Evolutionary conservation across 108 stramenopile species (phyloP).

Genomic region (Cyclotella sp.): DNA sequence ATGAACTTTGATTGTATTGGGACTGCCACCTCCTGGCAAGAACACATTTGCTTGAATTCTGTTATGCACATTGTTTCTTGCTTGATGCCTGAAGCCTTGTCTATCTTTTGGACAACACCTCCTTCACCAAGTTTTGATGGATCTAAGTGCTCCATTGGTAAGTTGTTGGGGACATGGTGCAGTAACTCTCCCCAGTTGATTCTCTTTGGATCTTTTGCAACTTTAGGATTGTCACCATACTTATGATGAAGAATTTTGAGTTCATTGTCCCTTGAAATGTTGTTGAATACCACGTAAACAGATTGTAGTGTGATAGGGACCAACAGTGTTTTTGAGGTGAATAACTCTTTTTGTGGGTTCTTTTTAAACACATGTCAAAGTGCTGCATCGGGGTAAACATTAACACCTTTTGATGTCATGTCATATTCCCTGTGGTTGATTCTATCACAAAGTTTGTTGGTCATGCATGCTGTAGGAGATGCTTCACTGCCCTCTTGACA

Average conservation of each 20-base stretch:
- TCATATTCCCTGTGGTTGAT: conserved; percentile 99
- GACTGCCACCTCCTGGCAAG: conserved; percentile 96
- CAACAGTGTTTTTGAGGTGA: conserved; percentile 97
- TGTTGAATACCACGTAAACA: too few species aligned
- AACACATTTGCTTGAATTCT: conserved; percentile 95
- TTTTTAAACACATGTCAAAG: conserved; percentile 78
- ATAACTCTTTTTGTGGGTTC: conserved; percentile 84
- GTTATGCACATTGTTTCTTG: conserved; percentile 97
- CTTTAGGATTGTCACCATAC: conserved; percentile 91
- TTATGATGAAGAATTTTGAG: conserved; percentile 94
- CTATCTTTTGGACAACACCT: conserved; percentile 74
- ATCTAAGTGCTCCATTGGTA: conserved; percentile 85
- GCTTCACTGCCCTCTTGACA: conserved; percentile 85
- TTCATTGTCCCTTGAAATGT: conserved; percentile 79
- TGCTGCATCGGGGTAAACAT: conserved; percentile 95
- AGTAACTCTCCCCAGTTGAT: conserved; percentile 89
- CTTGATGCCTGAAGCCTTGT: conserved; percentile 91
- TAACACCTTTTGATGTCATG: conserved; percentile 95
- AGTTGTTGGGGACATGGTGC: conserved; percentile 77
- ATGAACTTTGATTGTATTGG: conserved; percentile 91
- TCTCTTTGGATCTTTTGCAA: conserved; percentile 97
- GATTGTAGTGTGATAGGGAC: conserved; percentile 65
- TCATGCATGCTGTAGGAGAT: conserved; percentile 97
- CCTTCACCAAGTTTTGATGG: conserved; percentile 72
- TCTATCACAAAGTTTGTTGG: conserved; percentile 93